Conservation (phyloP, 2,329 filamentous ascomycete genomes). For the Fusarium solani-melongenae region DNA sequence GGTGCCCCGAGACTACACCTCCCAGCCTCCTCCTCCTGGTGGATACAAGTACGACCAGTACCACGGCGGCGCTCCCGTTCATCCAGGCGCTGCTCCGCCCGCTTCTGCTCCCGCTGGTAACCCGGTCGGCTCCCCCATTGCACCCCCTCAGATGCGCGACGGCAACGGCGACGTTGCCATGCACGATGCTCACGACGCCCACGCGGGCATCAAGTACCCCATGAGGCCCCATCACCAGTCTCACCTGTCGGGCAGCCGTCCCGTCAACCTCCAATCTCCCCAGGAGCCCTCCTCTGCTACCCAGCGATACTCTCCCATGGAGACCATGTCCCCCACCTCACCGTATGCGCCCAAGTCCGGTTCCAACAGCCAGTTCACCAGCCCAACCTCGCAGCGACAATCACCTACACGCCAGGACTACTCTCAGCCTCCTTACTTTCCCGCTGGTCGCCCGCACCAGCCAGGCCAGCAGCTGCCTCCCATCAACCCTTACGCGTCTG, state of each 20-base stretch:
- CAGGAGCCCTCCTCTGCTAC: slow-evolving; percentile 81
- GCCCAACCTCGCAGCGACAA: slow-evolving; percentile 70
- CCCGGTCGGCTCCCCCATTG: slow-evolving; percentile 68
- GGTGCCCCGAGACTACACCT: slow-evolving; percentile 61
- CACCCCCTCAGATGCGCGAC: slow-evolving; percentile 71
- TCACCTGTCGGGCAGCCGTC: slow-evolving; percentile 66
- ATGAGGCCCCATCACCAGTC: slow-evolving; percentile 83
- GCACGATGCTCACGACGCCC: slow-evolving; percentile 87
- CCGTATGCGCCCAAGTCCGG: slow-evolving; percentile 77
- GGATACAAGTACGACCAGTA: slow-evolving; percentile 77
- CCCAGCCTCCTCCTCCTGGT: slow-evolving; percentile 56
- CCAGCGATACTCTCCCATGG: slow-evolving; percentile 97
- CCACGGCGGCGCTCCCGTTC: slow-evolving; percentile 56
- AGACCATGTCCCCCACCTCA: slow-evolving; percentile 82
- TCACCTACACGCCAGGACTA: slow-evolving; percentile 82
- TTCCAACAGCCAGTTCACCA: slow-evolving; percentile 66
- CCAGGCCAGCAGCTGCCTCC: slow-evolving; percentile 76
- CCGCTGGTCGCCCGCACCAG: slow-evolving; percentile 54
- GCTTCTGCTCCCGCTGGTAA: slow-evolving; percentile 55
- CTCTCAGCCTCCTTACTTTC: slow-evolving; percentile 68
- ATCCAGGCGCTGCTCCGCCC: slow-evolving; percentile 39
- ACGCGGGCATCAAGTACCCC: slow-evolving; percentile 87
- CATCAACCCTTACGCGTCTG: slow-evolving; percentile 74
- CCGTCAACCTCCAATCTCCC: slow-evolving; percentile 76
- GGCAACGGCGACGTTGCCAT: slow-evolving; percentile 83